Evolutionary conservation across 371 early-diverging fungal species (phyloP).

Genomic region (Massospora cicadina): DNA sequence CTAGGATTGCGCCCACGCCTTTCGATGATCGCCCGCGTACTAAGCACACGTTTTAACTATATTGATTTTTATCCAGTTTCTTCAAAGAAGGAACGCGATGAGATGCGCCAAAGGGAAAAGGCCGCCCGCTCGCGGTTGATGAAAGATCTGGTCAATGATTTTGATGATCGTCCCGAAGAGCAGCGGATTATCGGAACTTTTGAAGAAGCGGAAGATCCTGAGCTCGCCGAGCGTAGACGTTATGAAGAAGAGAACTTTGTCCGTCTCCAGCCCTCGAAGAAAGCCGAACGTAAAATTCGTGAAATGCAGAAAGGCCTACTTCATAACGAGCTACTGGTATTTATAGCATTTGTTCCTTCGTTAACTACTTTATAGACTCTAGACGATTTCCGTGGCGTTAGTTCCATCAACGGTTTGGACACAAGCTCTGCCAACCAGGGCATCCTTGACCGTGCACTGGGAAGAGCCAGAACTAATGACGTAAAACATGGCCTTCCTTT

Average conservation of each 20-base stretch:
- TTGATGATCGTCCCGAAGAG: slow-evolving; percentile 78
- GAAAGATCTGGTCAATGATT: slow-evolving; percentile 65
- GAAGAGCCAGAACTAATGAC: not conserved
- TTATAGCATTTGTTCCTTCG: not conserved
- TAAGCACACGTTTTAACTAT: not conserved
- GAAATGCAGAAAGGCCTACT: slow-evolving; percentile 13
- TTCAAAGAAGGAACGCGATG: slow-evolving; percentile 36
- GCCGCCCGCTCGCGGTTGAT: slow-evolving; percentile 74
- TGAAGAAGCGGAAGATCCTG: slow-evolving; percentile 30
- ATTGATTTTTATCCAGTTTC: slow-evolving; percentile 16
- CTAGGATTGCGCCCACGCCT: slow-evolving; percentile 69
- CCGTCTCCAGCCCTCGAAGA: slow-evolving; percentile 52
- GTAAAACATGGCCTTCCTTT: not conserved
- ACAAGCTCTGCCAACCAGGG: not conserved
- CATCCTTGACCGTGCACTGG: not conserved
- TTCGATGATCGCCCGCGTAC: slow-evolving; percentile 48
- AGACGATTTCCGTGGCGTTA: slow-evolving; percentile 5
- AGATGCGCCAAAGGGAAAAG: slow-evolving; percentile 42
- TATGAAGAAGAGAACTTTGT: slow-evolving; percentile 88
- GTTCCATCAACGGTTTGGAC: not conserved
- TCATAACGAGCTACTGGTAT: slow-evolving; percentile 3
- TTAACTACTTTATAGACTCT: not conserved
- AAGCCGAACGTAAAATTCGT: slow-evolving; percentile 46
- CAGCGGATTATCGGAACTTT: slow-evolving; percentile 45
- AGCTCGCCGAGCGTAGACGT: slow-evolving; percentile 39